phyloP scores from a whole-genome alignment of 441 rosid genomes.

The Euphorbia corollata region DNA sequence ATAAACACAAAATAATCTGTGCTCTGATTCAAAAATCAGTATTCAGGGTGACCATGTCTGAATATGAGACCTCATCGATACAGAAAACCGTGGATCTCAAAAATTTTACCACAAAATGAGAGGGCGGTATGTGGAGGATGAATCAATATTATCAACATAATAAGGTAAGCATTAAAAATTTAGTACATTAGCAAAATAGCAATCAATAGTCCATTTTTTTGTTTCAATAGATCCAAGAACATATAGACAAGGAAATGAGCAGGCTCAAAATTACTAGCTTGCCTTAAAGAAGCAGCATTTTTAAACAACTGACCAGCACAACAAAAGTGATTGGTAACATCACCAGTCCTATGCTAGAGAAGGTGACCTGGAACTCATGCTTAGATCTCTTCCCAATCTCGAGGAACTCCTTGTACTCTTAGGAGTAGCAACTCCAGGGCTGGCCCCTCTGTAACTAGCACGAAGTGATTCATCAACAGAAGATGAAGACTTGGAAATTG shows the following conservation, averaged over 20 bases:
- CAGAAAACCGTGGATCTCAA: neutral
- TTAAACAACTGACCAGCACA: neutral
- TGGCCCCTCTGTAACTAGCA: constrained; percentile 82
- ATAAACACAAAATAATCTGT: neutral
- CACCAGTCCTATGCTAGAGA: constrained; percentile 50
- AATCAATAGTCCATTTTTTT: neutral
- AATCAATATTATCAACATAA: neutral
- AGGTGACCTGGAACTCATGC: constrained; percentile 59
- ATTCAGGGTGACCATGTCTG: neutral
- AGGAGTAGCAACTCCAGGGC: constrained; percentile 64
- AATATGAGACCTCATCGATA: neutral
- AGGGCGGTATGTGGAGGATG: neutral
- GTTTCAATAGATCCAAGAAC: too few relatives aligned
- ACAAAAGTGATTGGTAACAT: neutral
- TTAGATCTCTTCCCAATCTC: constrained; percentile 72
- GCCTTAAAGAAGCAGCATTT: neutral
- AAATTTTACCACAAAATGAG: neutral
- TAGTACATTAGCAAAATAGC: neutral
- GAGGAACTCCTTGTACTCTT: constrained; percentile 65
- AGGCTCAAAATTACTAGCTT: neutral
- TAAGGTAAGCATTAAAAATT: neutral
- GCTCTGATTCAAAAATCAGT: neutral
- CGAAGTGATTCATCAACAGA: constrained; percentile 90
- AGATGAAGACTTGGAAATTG: constrained; percentile 71
- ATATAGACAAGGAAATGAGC: neutral